phyloP scores from a whole-genome alignment of 2,329 filamentous ascomycete species.

The Pseudogymnoascus sp. region DNA sequence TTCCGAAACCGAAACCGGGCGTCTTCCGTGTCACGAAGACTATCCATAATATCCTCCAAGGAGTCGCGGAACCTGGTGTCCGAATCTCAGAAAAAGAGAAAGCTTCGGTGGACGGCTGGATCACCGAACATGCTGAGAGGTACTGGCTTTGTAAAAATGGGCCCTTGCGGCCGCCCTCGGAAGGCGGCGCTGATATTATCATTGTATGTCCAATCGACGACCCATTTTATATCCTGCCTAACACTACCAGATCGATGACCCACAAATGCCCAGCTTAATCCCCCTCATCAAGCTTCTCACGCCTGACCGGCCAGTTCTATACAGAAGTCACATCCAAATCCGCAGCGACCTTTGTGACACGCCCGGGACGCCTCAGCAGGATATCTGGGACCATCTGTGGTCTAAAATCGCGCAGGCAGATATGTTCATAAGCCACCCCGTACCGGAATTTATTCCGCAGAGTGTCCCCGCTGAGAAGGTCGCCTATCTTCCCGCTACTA shows the following conservation, averaged over 20 bases:
- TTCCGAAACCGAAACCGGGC: constrained; percentile 69
- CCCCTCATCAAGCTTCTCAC: constrained; percentile 63
- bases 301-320: constrained; percentile 67
- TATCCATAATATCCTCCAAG: constrained; percentile 82
- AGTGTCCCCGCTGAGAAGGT: constrained; percentile 58
- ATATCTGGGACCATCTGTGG: constrained; percentile 72
- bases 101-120: constrained; percentile 59
- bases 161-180: constrained; percentile 52
- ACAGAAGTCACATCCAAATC: constrained; percentile 76
- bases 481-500: constrained; percentile 69
- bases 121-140: constrained; percentile 60
- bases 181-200: constrained; percentile 68
- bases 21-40: constrained; percentile 81
- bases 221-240: not conserved
- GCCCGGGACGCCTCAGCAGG: constrained; percentile 56
- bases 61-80: constrained; percentile 57
- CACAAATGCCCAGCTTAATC: constrained; percentile 75
- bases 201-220: constrained; percentile 37
- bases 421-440: constrained; percentile 75
- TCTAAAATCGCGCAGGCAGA: constrained; percentile 60
- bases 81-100: constrained; percentile 56
- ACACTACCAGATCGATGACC: constrained; percentile 57
- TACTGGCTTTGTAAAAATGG: constrained; percentile 66
- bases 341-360: constrained; percentile 61
- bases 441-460: constrained; percentile 63